Evolutionary conservation across 805 yeast species (phyloP), one percentile per base, ranked within the genome.

Genomic region (Pichia rugopelliculosa): DNA sequence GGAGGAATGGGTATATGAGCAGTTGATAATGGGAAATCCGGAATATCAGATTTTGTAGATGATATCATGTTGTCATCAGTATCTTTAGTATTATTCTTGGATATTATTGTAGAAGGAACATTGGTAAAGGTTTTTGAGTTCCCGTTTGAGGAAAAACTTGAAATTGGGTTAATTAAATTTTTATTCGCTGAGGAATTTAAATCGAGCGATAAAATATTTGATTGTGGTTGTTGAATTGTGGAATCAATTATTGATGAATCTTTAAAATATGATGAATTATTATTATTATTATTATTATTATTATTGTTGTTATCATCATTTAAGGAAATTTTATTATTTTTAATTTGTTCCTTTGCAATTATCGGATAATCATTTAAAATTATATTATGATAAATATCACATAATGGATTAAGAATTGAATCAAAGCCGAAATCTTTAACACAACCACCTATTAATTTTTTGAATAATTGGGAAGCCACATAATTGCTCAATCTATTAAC

Each of bases 401-500:
- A 76, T 24, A 87, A 62, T 3, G 85, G 82, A 49, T 73, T 73
- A 48, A 84, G 66, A n/a, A 82, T 72, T 3, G 73, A 60, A 57
- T 87, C 89, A 60, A 87, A 87, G 1, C 95, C 95, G 67, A 82
- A 87, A 62, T 87, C 95, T 52, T 79, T 82, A 34, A 84, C 74
- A 51, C 87, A 75, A 10, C 84, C 81, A 2, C 93, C 95, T 20
- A 85, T 59, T 23, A 83, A 59, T 36, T 80, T 76, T 54, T 74
- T 74, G 41, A 84, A 66, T 4, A 85, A 65, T 45, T 78, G 71
- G 0, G 75, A 68, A 0, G 84, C 82, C 25, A 75, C 72, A 22
- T 69, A 75, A 49, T 79, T 81, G 46, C 66, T 70, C 30, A 79
- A 53, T 52, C 61, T 62, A 9, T 59, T 53, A 46, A 62, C 62